phyloP scores from a whole-genome alignment of 2,329 filamentous ascomycete species.

The Tolypocladium amazonense region DNA sequence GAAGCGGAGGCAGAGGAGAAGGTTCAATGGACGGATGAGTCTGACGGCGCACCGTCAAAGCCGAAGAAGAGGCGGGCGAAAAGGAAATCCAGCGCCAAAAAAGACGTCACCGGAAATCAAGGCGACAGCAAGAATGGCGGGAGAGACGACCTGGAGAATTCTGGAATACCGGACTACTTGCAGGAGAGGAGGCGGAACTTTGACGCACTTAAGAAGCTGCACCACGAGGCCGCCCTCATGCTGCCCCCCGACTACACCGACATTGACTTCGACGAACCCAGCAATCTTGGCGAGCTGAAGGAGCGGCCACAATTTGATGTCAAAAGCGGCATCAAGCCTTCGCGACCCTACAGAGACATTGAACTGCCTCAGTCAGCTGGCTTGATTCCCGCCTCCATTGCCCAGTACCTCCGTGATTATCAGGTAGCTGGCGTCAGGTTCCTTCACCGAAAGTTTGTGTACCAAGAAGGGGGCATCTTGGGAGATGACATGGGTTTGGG shows the following conservation, averaged over 20 bases:
- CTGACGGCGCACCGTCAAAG: conserved; percentile 47
- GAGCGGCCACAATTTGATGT: conserved; percentile 61
- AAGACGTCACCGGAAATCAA: conserved; percentile 9
- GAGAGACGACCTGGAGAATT: conserved; percentile 34
- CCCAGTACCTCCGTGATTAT: conserved; percentile 86
- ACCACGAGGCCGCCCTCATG: conserved; percentile 60
- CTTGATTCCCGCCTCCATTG: conserved; percentile 76
- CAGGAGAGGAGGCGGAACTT: conserved; percentile 57
- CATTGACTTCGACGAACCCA: conserved; percentile 53
- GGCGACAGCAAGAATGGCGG: conserved; percentile 24
- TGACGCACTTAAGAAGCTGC: conserved; percentile 45
- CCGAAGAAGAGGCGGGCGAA: conserved; percentile 28
- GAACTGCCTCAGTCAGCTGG: conserved; percentile 65
- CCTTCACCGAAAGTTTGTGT: conserved; percentile 80
- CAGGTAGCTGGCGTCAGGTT: conserved; percentile 80
- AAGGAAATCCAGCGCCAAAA: conserved; percentile 18
- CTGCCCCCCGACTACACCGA: conserved; percentile 69
- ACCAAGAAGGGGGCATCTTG: conserved; percentile 80
- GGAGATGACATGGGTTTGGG: conserved; percentile 97
- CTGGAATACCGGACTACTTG: conserved; percentile 64
- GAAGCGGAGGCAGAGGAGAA: conserved; percentile 28
- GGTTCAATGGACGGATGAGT: conserved; percentile 47
- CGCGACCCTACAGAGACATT: conserved; percentile 63
- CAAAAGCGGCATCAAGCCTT: conserved; percentile 47
- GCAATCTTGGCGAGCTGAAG: conserved; percentile 27